Evolutionary conservation across 768 basidiomycete genomes (phyloP), one percentile per base, ranked within the genome.

Genomic region (Leccinum boreale): DNA sequence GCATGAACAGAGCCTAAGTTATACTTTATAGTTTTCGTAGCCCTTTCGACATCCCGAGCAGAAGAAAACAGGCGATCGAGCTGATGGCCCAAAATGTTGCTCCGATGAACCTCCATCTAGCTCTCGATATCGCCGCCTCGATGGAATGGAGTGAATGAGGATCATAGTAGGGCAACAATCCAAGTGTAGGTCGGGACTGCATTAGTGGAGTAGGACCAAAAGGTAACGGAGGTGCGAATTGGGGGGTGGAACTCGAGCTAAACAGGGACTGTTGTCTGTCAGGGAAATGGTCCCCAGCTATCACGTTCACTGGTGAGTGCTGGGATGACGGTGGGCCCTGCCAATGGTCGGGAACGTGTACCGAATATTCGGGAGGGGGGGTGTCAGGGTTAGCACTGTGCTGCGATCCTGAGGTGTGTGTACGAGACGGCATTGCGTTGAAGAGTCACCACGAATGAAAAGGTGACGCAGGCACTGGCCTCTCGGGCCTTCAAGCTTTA

Each of bases 201-300:
- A 66, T 55, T 17, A 80, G 69, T 26, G 78, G 78, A 24, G 78
- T 79, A 1, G 79, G 78, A 14, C 78, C 78, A 51, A 70, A 70
- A 33, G 47, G 35, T 17, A 61, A 56, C 15, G 68, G 64, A 17
- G 62, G 53, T 35, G 57, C 50, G 52, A 65, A 64, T 17, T 58
- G 67, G 2, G 63, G 56, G 3, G 46, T 53, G 4, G 58, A 45
- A 51, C 33, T 55, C 46, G 70, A 48, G 54, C 55, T 60, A 56
- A 70, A 61, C 24, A 60, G 33, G n/a, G 62, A 58, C 24, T 60
- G 62, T 35, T 55, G 52, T 24, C 60, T 61, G 36, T 54, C 12
- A 3, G 61, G 59, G 36, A 63, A 63, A 42, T 58, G 17, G 42
- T 44, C 48, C 14, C 59, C 65, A 17, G 60, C 56, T n/a, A 62